Evolutionary conservation across 345 rosid species (phyloP).

Genomic region (Triadica sebifera): DNA sequence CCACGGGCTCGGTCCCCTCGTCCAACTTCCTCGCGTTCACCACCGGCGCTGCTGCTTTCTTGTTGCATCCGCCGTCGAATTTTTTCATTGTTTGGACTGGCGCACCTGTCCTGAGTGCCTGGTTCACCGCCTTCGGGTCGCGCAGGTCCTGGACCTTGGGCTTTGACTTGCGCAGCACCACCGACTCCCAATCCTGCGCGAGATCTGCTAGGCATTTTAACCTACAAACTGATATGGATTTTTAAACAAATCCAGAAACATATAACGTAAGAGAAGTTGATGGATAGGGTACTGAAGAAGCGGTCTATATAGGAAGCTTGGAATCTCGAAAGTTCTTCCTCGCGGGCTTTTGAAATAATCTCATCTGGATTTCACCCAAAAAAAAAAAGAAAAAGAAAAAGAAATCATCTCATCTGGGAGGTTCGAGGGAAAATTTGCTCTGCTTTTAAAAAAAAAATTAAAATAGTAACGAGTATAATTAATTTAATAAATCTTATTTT

Average conservation of each 20-base stretch:
- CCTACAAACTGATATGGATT: neutral
- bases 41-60: conserved; percentile 44
- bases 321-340: conserved; percentile 8
- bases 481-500: no score
- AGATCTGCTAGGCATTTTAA: conserved; percentile 65
- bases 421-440: neutral
- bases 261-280: no score
- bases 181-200: conserved; percentile 79
- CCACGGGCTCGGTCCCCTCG: conserved; percentile 60
- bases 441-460: no score
- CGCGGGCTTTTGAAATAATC: neutral
- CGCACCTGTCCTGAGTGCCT: conserved; percentile 56
- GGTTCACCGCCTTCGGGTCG: conserved; percentile 71
- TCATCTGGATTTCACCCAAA: no score
- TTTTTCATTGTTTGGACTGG: conserved; percentile 63
- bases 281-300: no score
- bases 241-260: neutral
- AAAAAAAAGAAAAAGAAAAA: no score
- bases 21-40: conserved; percentile 60
- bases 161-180: conserved; percentile 67
- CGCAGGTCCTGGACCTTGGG: conserved; percentile 55
- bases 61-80: conserved; percentile 65
- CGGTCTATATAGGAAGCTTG: neutral
- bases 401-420: conserved; percentile 7
- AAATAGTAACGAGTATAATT: no score